A percentile compares a stretch with the other conserved stretches of the same genome.
Evolutionary conservation across 495 filamentous ascomycete species (phyloP).

Genomic region (Polyplosphaeria fusca): DNA sequence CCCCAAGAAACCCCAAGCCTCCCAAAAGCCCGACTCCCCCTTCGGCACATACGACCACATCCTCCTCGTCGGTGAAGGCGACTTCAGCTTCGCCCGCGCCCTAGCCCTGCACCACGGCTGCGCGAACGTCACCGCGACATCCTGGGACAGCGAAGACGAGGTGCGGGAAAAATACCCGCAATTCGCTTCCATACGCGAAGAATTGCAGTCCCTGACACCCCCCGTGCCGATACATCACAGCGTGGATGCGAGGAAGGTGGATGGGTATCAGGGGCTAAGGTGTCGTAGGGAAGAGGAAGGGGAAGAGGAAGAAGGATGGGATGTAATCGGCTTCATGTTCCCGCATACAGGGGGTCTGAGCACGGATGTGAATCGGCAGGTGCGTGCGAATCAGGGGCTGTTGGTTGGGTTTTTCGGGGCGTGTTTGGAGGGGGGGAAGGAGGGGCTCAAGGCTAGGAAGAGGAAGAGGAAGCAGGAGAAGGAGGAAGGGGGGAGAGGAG

Average conservation of each 20-base stretch:
- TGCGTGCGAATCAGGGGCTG: conserved; percentile 73
- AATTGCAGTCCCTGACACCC: too few species aligned
- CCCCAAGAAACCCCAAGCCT: conserved; percentile 12
- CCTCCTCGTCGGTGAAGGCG: conserved; percentile 84
- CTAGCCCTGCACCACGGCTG: conserved; percentile 70
- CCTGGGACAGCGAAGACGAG: conserved; percentile 50
- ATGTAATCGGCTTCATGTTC: conserved; percentile 89
- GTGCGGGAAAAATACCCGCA: conserved; percentile 51
- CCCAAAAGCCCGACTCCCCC: conserved; percentile 46
- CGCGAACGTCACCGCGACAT: conserved; percentile 60
- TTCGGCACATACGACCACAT: conserved; percentile 68
- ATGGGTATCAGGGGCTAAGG: conserved; percentile 12
- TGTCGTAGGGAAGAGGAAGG: too few species aligned
- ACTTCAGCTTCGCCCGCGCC: conserved; percentile 84
- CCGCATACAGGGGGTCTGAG: conserved; percentile 89
- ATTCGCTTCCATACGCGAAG: conserved; percentile 56
- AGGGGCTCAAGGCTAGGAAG: background rate
- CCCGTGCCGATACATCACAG: too few species aligned
- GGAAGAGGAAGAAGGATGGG: conserved; percentile 53
- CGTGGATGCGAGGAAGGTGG: too few species aligned
- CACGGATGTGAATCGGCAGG: conserved; percentile 91
- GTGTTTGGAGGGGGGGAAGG: conserved; percentile 5
- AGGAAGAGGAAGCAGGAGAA: background rate
- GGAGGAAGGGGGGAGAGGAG: background rate
- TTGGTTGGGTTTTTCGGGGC: conserved; percentile 23